Base-by-base conservation (phyloP, 1,284 basidiomycete species). In the Heterobasidion occidentale region DNA sequence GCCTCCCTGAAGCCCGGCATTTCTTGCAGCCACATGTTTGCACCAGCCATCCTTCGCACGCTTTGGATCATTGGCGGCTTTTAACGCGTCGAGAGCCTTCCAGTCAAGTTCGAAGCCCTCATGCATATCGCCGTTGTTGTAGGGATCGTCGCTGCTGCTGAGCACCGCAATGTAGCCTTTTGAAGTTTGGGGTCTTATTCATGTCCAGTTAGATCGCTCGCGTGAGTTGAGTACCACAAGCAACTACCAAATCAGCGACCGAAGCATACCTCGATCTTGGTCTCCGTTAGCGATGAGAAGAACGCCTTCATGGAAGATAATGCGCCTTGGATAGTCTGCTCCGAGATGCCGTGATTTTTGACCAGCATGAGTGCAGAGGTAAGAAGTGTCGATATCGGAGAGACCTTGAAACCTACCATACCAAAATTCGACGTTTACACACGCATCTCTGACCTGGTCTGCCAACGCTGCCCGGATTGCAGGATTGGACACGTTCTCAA, bases 101-200 rank as follows among this genome's bases (percentile, higher is more conserved):
- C 84, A 87, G 2, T 90, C 92, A 44, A 94, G 70, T 63, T 94
- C 90, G 70, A 92, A 93, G 0, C 84, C 88, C 69, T 94, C 92
- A 66, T 94, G 92, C 49, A 92, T 68, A 69, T 95, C 92, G 0
- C 92, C 92, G 34, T 78, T 72, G 59, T 81, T 82, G 54, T 75
- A 74, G 4, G 82, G 78, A 64, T 90, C 78, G 42, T 75, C 82
- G 62, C 88, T 87, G 68, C 83, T 84, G 44, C 80, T 79, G 5
- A 86, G 74, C 20, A 89, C 71, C 5, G 81, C 78, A 52, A 85
- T 88, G 65, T 92, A 94, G 0, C 92, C 92, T 69, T 69, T 91
- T 90, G 72, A 89, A 94, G 63, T 86, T 87, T 1, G 77, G 61
- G 12, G 78, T 80, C 61, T 86, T 84, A 62, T 81, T 79, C 57